These are phyloP conservation scores for Galeopsis tetrahit DNA, from an alignment of 257 asterid genomes.

Conservation along the genomic window DNA sequence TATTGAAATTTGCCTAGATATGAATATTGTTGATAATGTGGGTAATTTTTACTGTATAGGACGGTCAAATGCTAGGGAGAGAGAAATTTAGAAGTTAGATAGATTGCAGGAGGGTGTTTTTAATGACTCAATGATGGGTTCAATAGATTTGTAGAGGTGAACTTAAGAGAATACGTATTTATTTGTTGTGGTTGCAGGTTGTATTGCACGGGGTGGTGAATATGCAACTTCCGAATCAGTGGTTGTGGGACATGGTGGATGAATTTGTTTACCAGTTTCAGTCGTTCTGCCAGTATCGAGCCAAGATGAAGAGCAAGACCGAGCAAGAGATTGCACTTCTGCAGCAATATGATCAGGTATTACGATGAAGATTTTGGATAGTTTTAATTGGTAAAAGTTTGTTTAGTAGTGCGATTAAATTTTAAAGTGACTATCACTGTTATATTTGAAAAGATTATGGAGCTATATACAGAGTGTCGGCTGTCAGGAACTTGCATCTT, in stretches of 20 bases:
- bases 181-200: conserved; percentile 50
- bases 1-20: neutral
- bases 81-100: neutral
- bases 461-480: neutral
- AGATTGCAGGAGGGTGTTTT: neutral
- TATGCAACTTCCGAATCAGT: conserved; percentile 98
- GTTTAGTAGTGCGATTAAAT: neutral
- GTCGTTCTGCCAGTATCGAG: conserved; percentile 96
- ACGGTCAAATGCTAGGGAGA: neutral
- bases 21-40: neutral
- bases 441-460: neutral
- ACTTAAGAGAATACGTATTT: neutral
- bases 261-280: conserved; percentile 96
- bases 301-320: conserved; percentile 90
- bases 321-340: conserved; percentile 89
- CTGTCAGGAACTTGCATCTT: neutral
- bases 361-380: neutral
- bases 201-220: conserved; percentile 92
- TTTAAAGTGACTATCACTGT: neutral
- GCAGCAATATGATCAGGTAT: conserved; percentile 74
- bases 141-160: neutral
- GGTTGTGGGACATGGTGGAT: conserved; percentile 99
- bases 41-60: neutral
- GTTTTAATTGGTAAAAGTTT: neutral
- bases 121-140: neutral